Percentiles rank a stretch among this genome's conserved stretches.
Conservation (phyloP, 2,329 filamentous ascomycete species). For the Colletotrichum tanaceti region DNA sequence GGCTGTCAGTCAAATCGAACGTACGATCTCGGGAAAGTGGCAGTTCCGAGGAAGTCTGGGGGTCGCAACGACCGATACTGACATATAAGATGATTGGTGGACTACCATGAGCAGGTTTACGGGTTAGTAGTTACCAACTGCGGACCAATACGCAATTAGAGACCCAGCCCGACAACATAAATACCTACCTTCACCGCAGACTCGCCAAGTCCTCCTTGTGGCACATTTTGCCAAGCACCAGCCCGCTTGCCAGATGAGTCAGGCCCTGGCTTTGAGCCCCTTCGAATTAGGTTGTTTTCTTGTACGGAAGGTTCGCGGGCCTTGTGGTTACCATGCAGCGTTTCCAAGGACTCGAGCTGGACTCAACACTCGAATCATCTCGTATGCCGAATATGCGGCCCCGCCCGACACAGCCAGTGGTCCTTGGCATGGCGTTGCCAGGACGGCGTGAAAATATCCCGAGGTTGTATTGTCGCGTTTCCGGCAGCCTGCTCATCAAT, state of each 20-base stretch:
- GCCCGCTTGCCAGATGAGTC: conserved; percentile 19
- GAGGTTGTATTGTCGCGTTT: neutral
- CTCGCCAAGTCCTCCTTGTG: neutral
- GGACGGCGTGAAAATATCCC: conserved; percentile 15
- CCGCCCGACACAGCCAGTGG: conserved; percentile 18
- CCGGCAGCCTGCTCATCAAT: neutral
- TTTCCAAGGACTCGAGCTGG: neutral
- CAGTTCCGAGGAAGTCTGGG: conserved; percentile 2
- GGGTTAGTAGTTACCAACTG: neutral
- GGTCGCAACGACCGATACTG: conserved; percentile 12
- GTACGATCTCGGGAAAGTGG: neutral
- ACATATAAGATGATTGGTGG: conserved; percentile 37
- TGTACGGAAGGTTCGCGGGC: neutral
- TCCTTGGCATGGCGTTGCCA: conserved; percentile 20
- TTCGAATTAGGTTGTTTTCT: neutral
- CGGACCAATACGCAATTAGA: conserved; percentile 14
- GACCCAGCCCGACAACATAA: conserved; percentile 15
- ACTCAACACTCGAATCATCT: conserved; percentile 9
- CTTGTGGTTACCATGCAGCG: conserved; percentile 1
- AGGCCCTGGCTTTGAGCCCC: conserved; percentile 5
- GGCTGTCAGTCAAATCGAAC: neutral
- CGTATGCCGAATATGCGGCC: conserved; percentile 23
- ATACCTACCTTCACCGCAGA: neutral
- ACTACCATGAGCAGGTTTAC: neutral
- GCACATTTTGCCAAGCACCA: neutral